These are phyloP conservation scores for Neonectria hederae DNA, from an alignment of 2,329 filamentous ascomycete species.

Conservation along the genomic window DNA sequence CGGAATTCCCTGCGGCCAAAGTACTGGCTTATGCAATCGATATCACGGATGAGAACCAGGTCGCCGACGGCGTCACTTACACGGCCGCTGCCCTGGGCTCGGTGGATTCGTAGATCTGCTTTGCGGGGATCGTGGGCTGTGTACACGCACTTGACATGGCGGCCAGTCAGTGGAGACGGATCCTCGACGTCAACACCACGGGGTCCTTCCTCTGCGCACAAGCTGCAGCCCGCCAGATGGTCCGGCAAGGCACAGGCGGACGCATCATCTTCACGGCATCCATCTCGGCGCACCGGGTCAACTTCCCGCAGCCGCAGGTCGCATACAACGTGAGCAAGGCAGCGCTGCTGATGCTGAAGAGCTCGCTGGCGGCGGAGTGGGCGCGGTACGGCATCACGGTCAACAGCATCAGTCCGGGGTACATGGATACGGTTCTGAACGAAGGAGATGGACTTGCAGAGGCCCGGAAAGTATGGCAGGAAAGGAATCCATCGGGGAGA, in stretches of 20 bases:
- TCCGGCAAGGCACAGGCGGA: slow-evolving; percentile 59
- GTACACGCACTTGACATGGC: slow-evolving; percentile 68
- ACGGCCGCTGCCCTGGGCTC: not conserved
- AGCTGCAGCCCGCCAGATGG: slow-evolving; percentile 64
- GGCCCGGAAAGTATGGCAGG: slow-evolving; percentile 25
- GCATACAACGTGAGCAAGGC: slow-evolving; percentile 79
- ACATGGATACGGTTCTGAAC: slow-evolving; percentile 80
- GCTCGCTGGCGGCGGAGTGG: slow-evolving; percentile 66
- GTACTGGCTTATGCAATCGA: not conserved
- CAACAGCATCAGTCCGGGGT: slow-evolving; percentile 75
- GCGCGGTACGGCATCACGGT: slow-evolving; percentile 73
- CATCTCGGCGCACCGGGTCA: slow-evolving; percentile 74
- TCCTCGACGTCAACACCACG: slow-evolving; percentile 77
- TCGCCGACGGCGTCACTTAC: not conserved
- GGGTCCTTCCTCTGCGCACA: slow-evolving; percentile 77
- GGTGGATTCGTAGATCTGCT: not conserved
- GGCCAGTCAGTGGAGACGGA: slow-evolving; percentile 67
- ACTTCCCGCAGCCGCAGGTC: slow-evolving; percentile 76
- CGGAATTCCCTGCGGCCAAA: not conserved
- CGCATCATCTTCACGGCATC: slow-evolving; percentile 73
- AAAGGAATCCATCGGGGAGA: not conserved
- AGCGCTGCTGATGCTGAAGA: slow-evolving; percentile 69
- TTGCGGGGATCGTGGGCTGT: slow-evolving; percentile 34
- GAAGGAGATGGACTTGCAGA: slow-evolving; percentile 66
- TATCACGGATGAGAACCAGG: not conserved